Evolutionary conservation across 2,329 filamentous ascomycete species (phyloP), one percentile per base, ranked within the genome.

Genomic region (Ambrosiella beaveri): DNA sequence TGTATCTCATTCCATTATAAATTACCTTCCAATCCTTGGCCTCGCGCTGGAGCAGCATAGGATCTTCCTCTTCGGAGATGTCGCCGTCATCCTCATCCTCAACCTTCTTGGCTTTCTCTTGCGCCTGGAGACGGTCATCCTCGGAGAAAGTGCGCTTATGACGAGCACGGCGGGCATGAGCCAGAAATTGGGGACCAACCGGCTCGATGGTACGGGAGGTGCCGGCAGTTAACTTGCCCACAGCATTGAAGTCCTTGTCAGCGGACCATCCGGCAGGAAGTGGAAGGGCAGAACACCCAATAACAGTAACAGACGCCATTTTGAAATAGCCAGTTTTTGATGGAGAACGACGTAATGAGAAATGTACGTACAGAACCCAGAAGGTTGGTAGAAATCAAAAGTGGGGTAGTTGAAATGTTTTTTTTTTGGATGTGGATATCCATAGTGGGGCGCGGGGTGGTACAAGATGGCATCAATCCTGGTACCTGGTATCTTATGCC

Each of bases 21-120:
- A 76, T 64, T 71, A 91, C 88, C 86, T 98, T 98, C 93, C 93
- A 98, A 77, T 98, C 93, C 77, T 98, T 98, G 68, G 93, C 90
- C 69, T 97, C 89, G 58, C 89, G 82, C 70, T 87, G 80, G 38
- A 98, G 82, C 81, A 97, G 85, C 74, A 94, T 80, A 59, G 88
- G 85, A 68, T 97, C 91, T 74, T 98, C 93, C 37, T 85, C 75
- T 75, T 98, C 93, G 72, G 88, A 94, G 71, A 95, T 88, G 62
- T 97, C 90, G 67, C 85, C 87, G 63, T 84, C 84, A 60, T 96
- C 88, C 57, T 88, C 86, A 63, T 93, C 86, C 72, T 97, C 91
- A 58, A 94, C 82, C 73, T 95, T 96, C 82, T 94, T 95, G 68
- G 90, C 89, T 65, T 85, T 89, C 72, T 94, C 84, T 72, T 94